Base-by-base conservation (phyloP, 2,329 filamentous ascomycete species). In the Sclerotinia subarctica region DNA sequence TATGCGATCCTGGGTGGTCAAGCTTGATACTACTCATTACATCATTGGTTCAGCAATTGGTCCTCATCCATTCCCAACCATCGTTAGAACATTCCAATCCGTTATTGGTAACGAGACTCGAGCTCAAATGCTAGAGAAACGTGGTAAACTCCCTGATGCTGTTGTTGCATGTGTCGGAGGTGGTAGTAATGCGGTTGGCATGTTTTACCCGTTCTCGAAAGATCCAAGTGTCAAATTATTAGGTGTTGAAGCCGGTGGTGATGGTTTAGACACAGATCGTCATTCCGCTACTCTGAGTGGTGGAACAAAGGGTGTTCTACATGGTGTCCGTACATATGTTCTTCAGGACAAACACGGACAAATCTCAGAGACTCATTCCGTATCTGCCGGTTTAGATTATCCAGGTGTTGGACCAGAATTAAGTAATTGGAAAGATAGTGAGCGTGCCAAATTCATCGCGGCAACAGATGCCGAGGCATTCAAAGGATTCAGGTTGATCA, bases 1-100 rank as follows among this genome's bases (percentile, higher is more conserved):
- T 26, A 82, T 99, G 76, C 91, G 95, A 57, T 89, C 92, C 71
- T 99, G 95, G 95, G 94, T 99, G 24, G 91, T 94, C 68, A 86
- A 94, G 73, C 90, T 99, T 21, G 89, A 94, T 75, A 96, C 92
- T 24, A 98, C 95, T 0, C 95, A 99, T 84, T 99, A 98, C 83
- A 95, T 98, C 75, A 96, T 99, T 75, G 95, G 95, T 68, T 97
- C 93, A 21, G 95, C 95, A 56, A 99, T 99, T 74, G 95, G 95
- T 0, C 95, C 95, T 59, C 95, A 99, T 79, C 95, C 95, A 15
- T 98, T 97, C 89, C 95, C 95, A 1, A 96, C 93, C 64, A 98
- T 98, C 71, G 95, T 98, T 64, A 90, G 95, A 70, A 97, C 94
- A 0, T 97, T 99, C 88, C 95, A 98, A 81, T 95, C 91, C 6